Conservation (phyloP, 2,329 filamentous ascomycete genomes). For the Curvularia lunata region DNA sequence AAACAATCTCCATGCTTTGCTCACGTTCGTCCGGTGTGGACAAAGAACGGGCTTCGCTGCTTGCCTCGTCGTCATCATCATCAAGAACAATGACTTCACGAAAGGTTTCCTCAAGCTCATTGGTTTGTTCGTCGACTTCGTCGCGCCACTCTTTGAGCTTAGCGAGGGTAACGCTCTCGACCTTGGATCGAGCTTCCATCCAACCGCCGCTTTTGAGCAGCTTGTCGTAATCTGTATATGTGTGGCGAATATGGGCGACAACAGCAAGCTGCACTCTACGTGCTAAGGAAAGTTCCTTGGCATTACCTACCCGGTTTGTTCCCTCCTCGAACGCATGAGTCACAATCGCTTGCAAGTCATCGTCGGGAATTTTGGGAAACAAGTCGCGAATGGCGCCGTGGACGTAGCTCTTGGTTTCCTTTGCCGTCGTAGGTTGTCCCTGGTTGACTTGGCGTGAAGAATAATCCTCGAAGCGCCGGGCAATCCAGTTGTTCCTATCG, state of each 20-base stretch:
- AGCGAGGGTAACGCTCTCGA: slow-evolving; percentile 62
- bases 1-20: slow-evolving; percentile 43
- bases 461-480: slow-evolving; percentile 46
- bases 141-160: slow-evolving; percentile 69
- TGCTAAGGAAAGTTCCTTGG: slow-evolving; percentile 59
- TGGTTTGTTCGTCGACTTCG: slow-evolving; percentile 58
- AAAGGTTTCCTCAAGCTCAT: slow-evolving; percentile 66
- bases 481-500: slow-evolving; percentile 39
- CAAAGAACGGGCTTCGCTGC: slow-evolving; percentile 44
- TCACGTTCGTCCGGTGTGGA: slow-evolving; percentile 36
- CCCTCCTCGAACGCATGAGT: slow-evolving; percentile 67
- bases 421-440: slow-evolving; percentile 34
- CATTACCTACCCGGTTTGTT: slow-evolving; percentile 64
- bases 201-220: slow-evolving; percentile 61
- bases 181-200: slow-evolving; percentile 60
- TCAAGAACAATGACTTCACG: slow-evolving; percentile 69
- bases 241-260: slow-evolving; percentile 66
- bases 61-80: slow-evolving; percentile 64
- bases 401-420: slow-evolving; percentile 63
- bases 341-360: slow-evolving; percentile 64
- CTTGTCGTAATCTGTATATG: slow-evolving; percentile 67
- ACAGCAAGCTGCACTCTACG: slow-evolving; percentile 67
- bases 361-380: slow-evolving; percentile 67
- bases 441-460: slow-evolving; percentile 34
- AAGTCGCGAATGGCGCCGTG: slow-evolving; percentile 65